phyloP scores from a whole-genome alignment of 139 green algal genomes.

The Haematococcus sp. region DNA sequence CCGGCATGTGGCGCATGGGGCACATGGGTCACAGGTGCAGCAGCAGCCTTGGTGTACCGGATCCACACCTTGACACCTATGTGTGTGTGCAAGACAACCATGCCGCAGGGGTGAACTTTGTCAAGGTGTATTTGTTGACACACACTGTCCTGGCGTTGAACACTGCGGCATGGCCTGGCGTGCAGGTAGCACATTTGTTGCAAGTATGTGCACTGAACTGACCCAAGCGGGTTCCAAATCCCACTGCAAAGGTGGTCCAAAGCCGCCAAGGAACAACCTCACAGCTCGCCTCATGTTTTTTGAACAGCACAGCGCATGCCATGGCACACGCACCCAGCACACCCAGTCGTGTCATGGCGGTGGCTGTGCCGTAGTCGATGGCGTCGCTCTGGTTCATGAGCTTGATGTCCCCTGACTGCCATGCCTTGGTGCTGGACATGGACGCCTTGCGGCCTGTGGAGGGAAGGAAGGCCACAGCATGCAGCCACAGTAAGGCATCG shows the following conservation, averaged over 20 bases:
- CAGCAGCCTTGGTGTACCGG: conserved; percentile 12
- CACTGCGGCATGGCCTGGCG: too few relatives aligned
- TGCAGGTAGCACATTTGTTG: too few relatives aligned
- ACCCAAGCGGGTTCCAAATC: neutral
- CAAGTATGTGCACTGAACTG: too few relatives aligned
- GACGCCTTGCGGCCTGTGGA: conserved; percentile 27
- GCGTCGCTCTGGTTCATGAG: neutral
- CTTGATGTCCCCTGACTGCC: conserved; percentile 25
- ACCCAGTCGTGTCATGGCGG: conserved; percentile 32
- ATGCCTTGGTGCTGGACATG: conserved; percentile 34
- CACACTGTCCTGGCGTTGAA: too few relatives aligned
- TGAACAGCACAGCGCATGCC: neutral
- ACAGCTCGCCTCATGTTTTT: too few relatives aligned
- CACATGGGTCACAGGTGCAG: neutral
- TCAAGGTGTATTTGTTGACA: too few relatives aligned
- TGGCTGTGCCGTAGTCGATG: conserved; percentile 35
- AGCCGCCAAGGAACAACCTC: neutral
- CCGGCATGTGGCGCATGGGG: neutral
- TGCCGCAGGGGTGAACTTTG: too few relatives aligned
- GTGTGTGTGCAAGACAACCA: neutral
- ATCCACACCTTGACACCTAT: conserved; percentile 43
- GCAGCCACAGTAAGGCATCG: neutral
- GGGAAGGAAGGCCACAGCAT: neutral
- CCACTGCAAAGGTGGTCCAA: neutral
- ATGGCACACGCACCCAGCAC: conserved; percentile 16